These are phyloP conservation scores for Mucor irregularis DNA, from an alignment of 371 early-diverging fungal genomes.

Conservation along the genomic window DNA sequence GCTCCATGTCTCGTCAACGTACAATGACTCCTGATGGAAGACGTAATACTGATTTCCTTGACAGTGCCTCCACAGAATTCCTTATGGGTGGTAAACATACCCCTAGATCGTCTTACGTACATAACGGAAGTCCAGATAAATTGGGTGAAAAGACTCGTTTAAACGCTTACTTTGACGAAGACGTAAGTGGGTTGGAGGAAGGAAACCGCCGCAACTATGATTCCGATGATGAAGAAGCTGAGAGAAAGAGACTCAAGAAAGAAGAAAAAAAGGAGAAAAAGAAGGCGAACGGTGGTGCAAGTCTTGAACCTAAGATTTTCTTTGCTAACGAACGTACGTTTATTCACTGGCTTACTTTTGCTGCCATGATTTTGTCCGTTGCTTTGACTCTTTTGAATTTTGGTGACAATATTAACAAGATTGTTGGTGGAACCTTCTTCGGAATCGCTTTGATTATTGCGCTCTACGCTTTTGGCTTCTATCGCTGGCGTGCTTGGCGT, in stretches of 20 bases:
- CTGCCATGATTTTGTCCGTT: constrained; percentile 61
- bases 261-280: constrained; percentile 24
- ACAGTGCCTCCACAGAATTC: constrained; percentile 29
- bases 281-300: constrained; percentile 8
- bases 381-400: constrained; percentile 76
- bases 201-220: background rate
- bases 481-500: constrained; percentile 81
- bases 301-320: constrained; percentile 89
- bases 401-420: constrained; percentile 62
- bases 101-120: constrained; percentile 22
- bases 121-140: constrained; percentile 2
- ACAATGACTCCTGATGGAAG: constrained; percentile 3
- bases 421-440: constrained; percentile 72
- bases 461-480: constrained; percentile 81
- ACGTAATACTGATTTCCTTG: constrained; percentile 12
- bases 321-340: constrained; percentile 98
- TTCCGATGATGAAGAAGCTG: constrained; percentile 4
- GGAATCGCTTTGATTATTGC: constrained; percentile 70
- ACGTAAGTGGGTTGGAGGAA: constrained; percentile 5
- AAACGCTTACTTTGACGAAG: constrained; percentile 9
- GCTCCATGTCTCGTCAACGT: constrained; percentile 1
- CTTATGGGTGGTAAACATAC: constrained; percentile 23
- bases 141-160: background rate
- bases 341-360: constrained; percentile 77
- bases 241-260: constrained; percentile 15